Evolutionary conservation across 441 rosid species (phyloP).

Genomic region (Melastoma candidum): DNA sequence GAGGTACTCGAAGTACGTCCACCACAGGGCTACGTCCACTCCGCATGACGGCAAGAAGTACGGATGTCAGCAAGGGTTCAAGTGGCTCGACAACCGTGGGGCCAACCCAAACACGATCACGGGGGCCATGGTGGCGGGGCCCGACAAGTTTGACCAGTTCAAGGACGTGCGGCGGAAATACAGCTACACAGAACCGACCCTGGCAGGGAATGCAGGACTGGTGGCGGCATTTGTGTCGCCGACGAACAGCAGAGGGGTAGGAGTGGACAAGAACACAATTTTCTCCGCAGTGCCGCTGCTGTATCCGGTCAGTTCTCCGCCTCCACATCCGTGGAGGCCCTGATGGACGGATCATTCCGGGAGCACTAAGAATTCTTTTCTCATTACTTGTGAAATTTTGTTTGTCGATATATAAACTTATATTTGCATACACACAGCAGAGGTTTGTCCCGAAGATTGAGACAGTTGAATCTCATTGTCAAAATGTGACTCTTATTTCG

Average conservation of each 20-base stretch:
- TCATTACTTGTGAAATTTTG: too few species aligned
- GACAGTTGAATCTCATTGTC: too few species aligned
- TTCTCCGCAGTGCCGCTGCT: constrained; percentile 19
- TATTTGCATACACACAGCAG: too few species aligned
- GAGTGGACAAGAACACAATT: constrained; percentile 58
- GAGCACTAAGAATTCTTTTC: too few species aligned
- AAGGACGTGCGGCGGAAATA: constrained; percentile 38
- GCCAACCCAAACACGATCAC: constrained; percentile 62
- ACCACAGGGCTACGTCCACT: constrained; percentile 75
- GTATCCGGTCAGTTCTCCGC: constrained; percentile 52
- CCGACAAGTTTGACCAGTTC: constrained; percentile 54
- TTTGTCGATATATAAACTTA: too few species aligned
- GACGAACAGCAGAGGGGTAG: constrained; percentile 35
- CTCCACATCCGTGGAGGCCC: constrained; percentile 58
- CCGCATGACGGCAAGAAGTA: constrained; percentile 40
- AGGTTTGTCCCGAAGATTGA: too few species aligned
- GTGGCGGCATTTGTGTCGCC: constrained; percentile 65
- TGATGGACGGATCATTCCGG: too few species aligned
- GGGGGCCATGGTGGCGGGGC: constrained; percentile 24
- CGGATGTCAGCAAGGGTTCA: constrained; percentile 63
- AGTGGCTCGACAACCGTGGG: constrained; percentile 46
- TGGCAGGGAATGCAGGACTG: constrained; percentile 74
- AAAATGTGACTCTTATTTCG: too few species aligned
- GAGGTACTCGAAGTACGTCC: constrained; percentile 59
- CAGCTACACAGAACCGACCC: constrained; percentile 66